Evolutionary conservation across 106 monocot species (phyloP), one percentile per base, ranked within the genome.

Genomic region (Dendrobium huoshanense): DNA sequence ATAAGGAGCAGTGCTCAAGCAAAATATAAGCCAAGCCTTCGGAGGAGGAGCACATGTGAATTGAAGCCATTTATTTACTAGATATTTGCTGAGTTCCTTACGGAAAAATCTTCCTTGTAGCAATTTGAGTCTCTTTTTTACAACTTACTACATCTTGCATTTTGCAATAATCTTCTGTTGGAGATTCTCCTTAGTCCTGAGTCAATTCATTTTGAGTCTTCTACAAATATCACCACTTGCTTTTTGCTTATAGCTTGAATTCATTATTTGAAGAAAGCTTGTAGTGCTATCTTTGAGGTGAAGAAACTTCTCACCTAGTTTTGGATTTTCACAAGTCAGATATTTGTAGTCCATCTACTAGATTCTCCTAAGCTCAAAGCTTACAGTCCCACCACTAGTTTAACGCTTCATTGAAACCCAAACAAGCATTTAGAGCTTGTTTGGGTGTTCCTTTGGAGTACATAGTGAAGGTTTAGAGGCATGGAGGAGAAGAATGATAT

Each of bases 401-500:
- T 10, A 61, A 24, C 4, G 61, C 61, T 61, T 61, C 61, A 6
- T 24, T 61, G 20, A 22, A 61, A 61, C 61, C 61, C 61, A 61
- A 10, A 61, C 61, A 24, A 61, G 61, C 61, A 61, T 61, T 20
- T 61, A 61, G 51, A 51, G 51, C 51, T 61, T 61, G 61, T 24
- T 10, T 61, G 61, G 61, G 19, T 61, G 61, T 24, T 61, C 61
- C 4, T n/a, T 61, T 61, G 61, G 61, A 61, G 61, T 24, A 61
- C 61, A 5, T 22, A 61, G 61, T 4, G 0, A 61, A 20, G 5
- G 61, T 22, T 61, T n/a, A 61, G 37, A 70, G 37, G 2, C 4
- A 70, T 70, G 70, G 70, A 74, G 43, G 92, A 81, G 83, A 93
- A 75, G 43, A 70, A 54, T 87, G 87, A 87, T 17, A 84, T 90